Conservation (phyloP, 2,329 filamentous ascomycete genomes). For the Mycosphaerelloides madeirae region DNA sequence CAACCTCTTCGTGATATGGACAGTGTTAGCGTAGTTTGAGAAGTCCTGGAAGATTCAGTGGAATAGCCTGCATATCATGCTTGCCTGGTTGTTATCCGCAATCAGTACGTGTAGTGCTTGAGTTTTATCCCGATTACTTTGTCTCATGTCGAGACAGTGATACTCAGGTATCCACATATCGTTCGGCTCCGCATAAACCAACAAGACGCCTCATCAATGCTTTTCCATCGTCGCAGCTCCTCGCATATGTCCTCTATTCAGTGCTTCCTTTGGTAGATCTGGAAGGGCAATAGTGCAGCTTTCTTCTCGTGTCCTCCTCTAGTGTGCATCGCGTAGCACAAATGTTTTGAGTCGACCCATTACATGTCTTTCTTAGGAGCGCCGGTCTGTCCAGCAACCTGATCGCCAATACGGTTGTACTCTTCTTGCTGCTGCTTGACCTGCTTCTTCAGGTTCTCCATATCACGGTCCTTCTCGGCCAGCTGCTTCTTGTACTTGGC, state of each 20-base stretch:
- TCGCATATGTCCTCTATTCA: neutral
- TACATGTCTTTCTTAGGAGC: slow-evolving; percentile 54
- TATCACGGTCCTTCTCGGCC: slow-evolving; percentile 71
- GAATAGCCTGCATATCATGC: no score
- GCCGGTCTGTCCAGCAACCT: slow-evolving; percentile 59
- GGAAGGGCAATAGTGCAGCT: no score
- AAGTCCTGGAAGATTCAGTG: no score
- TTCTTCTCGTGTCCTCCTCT: neutral
- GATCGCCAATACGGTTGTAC: slow-evolving; percentile 80
- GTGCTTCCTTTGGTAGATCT: neutral
- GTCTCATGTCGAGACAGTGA: no score
- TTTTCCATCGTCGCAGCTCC: neutral
- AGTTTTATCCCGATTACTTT: no score
- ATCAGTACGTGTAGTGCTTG: no score
- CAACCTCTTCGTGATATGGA: no score
- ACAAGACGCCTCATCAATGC: neutral
- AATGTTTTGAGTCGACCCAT: neutral
- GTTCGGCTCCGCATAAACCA: neutral
- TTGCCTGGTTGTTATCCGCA: no score
- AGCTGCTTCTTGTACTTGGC: slow-evolving; percentile 62
- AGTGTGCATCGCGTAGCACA: no score
- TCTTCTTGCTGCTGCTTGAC: slow-evolving; percentile 74
- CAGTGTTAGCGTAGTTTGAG: no score
- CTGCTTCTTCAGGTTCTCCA: slow-evolving; percentile 90
- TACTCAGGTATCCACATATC: no score